Conservation (phyloP, 2,329 filamentous ascomycete genomes). For the Aspergillus ustus region DNA sequence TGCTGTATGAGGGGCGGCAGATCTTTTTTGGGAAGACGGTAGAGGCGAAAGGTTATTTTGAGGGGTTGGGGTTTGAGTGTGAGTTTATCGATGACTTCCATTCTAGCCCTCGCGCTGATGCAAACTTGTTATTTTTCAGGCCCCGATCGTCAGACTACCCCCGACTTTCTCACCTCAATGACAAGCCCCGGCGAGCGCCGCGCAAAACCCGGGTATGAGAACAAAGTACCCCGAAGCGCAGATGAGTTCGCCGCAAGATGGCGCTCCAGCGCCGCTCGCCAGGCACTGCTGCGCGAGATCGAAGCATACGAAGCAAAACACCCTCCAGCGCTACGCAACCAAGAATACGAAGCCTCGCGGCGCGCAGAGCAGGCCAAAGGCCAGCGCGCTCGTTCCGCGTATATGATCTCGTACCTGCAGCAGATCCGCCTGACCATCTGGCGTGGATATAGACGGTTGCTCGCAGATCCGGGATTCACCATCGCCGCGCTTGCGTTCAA, state of each 20-base stretch:
- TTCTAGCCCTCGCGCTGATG: too few species aligned
- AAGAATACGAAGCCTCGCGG: background rate
- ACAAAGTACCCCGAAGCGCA: slow-evolving; percentile 64
- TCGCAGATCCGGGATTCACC: background rate
- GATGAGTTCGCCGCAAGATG: slow-evolving; percentile 63
- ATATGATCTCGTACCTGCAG: background rate
- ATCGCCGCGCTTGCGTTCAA: background rate
- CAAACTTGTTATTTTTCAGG: too few species aligned
- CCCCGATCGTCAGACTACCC: slow-evolving; percentile 2
- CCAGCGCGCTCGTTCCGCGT: slow-evolving; percentile 27
- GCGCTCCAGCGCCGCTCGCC: background rate
- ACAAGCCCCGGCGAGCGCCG: slow-evolving; percentile 65
- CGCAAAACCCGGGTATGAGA: slow-evolving; percentile 55
- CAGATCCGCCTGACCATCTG: background rate
- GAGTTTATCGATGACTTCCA: too few species aligned
- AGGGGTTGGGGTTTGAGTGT: slow-evolving; percentile 41
- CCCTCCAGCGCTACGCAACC: too few species aligned
- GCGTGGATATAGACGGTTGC: background rate
- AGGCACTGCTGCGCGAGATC: background rate
- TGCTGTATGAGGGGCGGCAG: slow-evolving; percentile 59
- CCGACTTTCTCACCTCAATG: slow-evolving; percentile 18
- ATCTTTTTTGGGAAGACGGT: slow-evolving; percentile 58
- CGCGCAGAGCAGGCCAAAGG: background rate
- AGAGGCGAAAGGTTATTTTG: slow-evolving; percentile 66
- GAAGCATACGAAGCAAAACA: background rate